Percentiles rank a stretch among this genome's conserved stretches.
These are phyloP conservation scores for Populus trichocarpa DNA, from an alignment of 441 rosid species.

Conservation along the genomic window DNA sequence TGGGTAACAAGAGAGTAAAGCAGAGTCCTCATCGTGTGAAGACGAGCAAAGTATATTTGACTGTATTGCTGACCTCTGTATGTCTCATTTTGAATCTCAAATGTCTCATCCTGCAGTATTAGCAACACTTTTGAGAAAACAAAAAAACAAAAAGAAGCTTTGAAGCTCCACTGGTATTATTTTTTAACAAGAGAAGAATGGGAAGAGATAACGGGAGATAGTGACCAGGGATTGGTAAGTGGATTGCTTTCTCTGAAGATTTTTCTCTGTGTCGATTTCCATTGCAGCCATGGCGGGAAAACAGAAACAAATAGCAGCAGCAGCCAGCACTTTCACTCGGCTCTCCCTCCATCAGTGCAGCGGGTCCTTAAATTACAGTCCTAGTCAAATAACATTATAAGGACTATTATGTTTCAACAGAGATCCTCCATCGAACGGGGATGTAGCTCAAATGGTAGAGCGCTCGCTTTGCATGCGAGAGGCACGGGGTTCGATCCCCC, in stretches of 20 bases:
- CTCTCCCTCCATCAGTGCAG: neutral
- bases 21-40: conserved; percentile 71
- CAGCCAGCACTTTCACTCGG: neutral
- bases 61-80: conserved; percentile 94
- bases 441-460: conserved; percentile 44
- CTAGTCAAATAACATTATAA: no score
- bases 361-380: no score
- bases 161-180: neutral
- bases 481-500: conserved; percentile 69
- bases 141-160: neutral
- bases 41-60: conserved; percentile 90
- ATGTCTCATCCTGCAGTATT: conserved; percentile 64
- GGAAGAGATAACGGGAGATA: neutral
- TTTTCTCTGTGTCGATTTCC: conserved; percentile 46
- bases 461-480: conserved; percentile 99
- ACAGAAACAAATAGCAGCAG: neutral
- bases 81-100: conserved; percentile 60
- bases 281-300: conserved; percentile 74
- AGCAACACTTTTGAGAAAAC: neutral
- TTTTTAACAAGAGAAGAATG: neutral
- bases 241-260: conserved; percentile 53
- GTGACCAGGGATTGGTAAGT: conserved; percentile 43
- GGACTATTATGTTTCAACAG: no score
- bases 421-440: neutral
- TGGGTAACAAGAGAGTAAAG: conserved; percentile 73